Evolutionary conservation across 2,329 filamentous ascomycete genomes (phyloP).

Genomic region (Basipetospora chlamydospora): DNA sequence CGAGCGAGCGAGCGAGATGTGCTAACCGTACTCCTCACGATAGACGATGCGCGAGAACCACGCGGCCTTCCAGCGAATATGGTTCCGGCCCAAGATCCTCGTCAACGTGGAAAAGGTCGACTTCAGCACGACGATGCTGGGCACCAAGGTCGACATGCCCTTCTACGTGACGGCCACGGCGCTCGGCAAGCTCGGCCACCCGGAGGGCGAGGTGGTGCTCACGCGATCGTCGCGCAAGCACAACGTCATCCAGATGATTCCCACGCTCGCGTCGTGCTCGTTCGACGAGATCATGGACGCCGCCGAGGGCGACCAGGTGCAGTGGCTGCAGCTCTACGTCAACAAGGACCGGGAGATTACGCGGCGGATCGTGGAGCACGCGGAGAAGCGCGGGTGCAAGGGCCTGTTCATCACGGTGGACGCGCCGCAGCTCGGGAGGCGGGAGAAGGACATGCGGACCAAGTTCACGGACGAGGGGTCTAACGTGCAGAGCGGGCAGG

Average conservation of each 20-base stretch:
- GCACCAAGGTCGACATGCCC: constrained; percentile 66
- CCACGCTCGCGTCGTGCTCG: constrained; percentile 87
- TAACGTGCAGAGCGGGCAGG: constrained; percentile 62
- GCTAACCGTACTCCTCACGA: background rate
- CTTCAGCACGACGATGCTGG: constrained; percentile 84
- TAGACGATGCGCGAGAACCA: constrained; percentile 94
- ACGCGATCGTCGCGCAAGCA: constrained; percentile 75
- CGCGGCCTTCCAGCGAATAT: constrained; percentile 86
- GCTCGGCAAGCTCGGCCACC: constrained; percentile 84
- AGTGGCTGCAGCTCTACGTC: constrained; percentile 96
- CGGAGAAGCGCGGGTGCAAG: constrained; percentile 82
- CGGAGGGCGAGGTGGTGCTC: constrained; percentile 84
- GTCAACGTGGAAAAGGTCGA: constrained; percentile 83
- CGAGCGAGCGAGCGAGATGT: background rate
- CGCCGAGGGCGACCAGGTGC: constrained; percentile 61
- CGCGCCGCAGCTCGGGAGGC: constrained; percentile 81
- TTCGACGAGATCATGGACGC: constrained; percentile 97
- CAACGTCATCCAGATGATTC: constrained; percentile 95
- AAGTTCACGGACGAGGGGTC: constrained; percentile 80
- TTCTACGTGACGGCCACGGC: constrained; percentile 97
- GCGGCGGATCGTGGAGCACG: constrained; percentile 77
- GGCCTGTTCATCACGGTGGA: constrained; percentile 98
- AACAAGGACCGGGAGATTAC: constrained; percentile 93
- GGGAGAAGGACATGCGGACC: constrained; percentile 94
- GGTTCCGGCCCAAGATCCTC: constrained; percentile 85